These are phyloP conservation scores for Sphagnum magellanicum DNA, from an alignment of 228 moss, liverwort and hornwort genomes.

Conservation along the genomic window DNA sequence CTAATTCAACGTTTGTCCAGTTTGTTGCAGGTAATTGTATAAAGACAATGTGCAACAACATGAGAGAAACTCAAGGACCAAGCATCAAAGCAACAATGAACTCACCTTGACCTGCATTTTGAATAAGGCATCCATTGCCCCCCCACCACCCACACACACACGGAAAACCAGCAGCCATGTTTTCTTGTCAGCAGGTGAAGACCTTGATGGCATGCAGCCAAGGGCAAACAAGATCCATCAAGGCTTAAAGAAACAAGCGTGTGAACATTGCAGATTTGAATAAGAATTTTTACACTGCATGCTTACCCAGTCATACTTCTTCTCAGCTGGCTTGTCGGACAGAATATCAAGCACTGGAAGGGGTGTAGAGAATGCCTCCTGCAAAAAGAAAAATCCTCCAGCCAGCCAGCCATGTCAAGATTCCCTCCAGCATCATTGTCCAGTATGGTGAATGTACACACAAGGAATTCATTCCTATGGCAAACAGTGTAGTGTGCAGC, in stretches of 20 bases:
- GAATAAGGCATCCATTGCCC: background rate
- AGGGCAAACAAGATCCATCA: background rate
- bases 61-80: too few relatives aligned
- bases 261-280: background rate
- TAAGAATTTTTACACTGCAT: background rate
- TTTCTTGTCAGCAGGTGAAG: background rate
- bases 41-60: too few relatives aligned
- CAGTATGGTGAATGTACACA: too few relatives aligned
- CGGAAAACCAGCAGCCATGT: background rate
- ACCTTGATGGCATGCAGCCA: background rate
- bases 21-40: too few relatives aligned
- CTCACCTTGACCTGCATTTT: background rate
- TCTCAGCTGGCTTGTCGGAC: constrained; percentile 47
- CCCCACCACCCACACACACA: background rate
- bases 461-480: too few relatives aligned
- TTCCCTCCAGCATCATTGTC: too few relatives aligned
- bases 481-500: background rate
- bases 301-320: constrained; percentile 40
- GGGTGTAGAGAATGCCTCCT: constrained; percentile 59
- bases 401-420: too few relatives aligned
- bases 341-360: constrained; percentile 45
- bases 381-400: background rate
- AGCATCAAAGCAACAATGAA: too few relatives aligned
- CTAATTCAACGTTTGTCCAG: too few relatives aligned
- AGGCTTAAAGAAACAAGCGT: background rate